These are phyloP conservation scores for Psilocybe cyanescens DNA, from an alignment of 768 basidiomycete genomes.

Conservation along the genomic window DNA sequence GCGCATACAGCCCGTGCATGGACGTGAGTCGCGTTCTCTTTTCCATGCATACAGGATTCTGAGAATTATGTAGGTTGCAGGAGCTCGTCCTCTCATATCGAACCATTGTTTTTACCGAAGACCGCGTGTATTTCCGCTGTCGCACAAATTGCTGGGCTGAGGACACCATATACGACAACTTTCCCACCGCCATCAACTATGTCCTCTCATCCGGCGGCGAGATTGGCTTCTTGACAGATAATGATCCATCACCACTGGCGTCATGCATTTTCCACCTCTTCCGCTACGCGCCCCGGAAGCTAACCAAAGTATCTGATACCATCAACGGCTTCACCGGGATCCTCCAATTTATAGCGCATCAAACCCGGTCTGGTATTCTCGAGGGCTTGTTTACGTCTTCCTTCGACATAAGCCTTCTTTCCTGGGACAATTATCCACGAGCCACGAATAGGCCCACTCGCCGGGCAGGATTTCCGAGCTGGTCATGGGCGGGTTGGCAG, in stretches of 20 bases:
- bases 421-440: background rate
- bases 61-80: background rate
- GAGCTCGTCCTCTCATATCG: conserved; percentile 4
- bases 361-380: background rate
- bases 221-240: background rate
- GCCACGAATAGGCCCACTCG: background rate
- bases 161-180: conserved; percentile 13
- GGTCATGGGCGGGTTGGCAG: conserved; percentile 10
- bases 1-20: background rate
- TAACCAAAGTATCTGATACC: conserved; percentile 4
- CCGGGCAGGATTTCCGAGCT: conserved; percentile 4
- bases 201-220: background rate
- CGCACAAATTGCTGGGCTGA: conserved; percentile 11
- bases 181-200: conserved; percentile 1
- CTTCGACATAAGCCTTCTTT: conserved; percentile 3
- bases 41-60: background rate
- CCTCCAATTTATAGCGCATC: background rate
- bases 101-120: background rate
- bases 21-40: conserved; percentile 3
- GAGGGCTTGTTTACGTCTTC: background rate
- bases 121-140: conserved; percentile 5
- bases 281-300: conserved; percentile 1
- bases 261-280: background rate
- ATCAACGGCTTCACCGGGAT: conserved; percentile 1
- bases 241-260: background rate